These are phyloP conservation scores for Cercospora sp. DNA, from an alignment of 2,329 filamentous ascomycete species.

Conservation along the genomic window DNA sequence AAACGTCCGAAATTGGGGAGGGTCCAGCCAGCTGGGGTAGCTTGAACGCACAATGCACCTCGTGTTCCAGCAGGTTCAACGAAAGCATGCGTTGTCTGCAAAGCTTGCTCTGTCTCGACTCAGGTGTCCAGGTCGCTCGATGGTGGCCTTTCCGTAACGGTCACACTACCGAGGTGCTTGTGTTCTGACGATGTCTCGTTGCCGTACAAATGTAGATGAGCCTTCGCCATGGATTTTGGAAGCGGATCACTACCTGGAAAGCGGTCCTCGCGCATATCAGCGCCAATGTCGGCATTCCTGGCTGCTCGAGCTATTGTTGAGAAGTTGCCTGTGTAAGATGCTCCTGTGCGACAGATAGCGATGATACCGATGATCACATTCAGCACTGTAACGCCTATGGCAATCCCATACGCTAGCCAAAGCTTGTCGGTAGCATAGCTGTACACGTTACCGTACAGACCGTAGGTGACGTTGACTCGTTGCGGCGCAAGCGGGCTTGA, in stretches of 20 bases:
- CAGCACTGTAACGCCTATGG: slow-evolving; percentile 17
- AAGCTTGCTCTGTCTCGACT: too few relatives aligned
- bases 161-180: background rate
- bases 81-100: too few relatives aligned
- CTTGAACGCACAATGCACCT: too few relatives aligned
- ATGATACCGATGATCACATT: slow-evolving; percentile 19
- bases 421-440: slow-evolving; percentile 21
- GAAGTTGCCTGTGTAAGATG: slow-evolving; percentile 27
- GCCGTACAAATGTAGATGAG: background rate
- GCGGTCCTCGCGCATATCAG: slow-evolving; percentile 4
- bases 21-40: too few relatives aligned
- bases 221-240: slow-evolving; percentile 14
- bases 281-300: slow-evolving; percentile 14
- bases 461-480: slow-evolving; percentile 11
- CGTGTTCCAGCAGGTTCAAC: background rate
- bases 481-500: slow-evolving; percentile 16
- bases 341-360: slow-evolving; percentile 15
- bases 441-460: slow-evolving; percentile 23
- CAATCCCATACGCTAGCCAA: slow-evolving; percentile 24
- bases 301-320: slow-evolving; percentile 23
- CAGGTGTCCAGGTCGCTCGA: too few relatives aligned
- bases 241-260: slow-evolving; percentile 20
- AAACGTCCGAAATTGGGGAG: too few relatives aligned
- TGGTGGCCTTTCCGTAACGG: background rate
- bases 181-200: background rate